phyloP scores from a whole-genome alignment of 495 filamentous ascomycete species.

The Cairneyella variabilis region DNA sequence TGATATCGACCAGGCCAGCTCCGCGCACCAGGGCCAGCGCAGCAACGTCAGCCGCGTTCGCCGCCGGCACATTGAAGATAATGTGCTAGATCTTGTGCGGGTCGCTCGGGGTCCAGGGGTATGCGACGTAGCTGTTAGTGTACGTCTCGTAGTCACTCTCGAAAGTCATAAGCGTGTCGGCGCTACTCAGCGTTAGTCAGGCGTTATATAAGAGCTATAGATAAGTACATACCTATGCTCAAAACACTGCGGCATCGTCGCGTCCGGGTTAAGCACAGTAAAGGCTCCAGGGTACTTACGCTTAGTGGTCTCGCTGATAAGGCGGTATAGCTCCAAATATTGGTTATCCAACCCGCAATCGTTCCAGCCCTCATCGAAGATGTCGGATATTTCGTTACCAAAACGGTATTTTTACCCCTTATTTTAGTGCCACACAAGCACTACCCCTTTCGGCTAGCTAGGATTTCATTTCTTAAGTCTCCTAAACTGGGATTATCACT shows the following conservation, averaged over 20 bases:
- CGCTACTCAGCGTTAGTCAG: too few species aligned
- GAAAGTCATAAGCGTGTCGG: constrained; percentile 3
- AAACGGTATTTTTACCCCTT: too few species aligned
- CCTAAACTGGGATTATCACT: too few species aligned
- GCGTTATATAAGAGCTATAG: too few species aligned
- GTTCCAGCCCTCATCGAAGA: constrained; percentile 10
- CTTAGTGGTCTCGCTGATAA: constrained; percentile 3
- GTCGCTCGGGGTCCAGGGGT: constrained; percentile 3
- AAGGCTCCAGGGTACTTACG: constrained; percentile 4
- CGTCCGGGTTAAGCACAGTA: constrained; percentile 4
- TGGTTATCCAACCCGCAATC: background rate
- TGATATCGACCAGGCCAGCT: constrained; percentile 4
- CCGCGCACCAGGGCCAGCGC: background rate
- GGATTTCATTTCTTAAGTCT: too few species aligned
- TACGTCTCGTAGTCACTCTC: background rate
- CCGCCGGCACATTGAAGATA: constrained; percentile 4
- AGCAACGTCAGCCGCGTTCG: background rate
- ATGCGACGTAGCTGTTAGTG: background rate
- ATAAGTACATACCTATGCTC: too few species aligned
- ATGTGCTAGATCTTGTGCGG: constrained; percentile 7
- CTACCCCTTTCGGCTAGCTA: too few species aligned
- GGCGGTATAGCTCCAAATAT: constrained; percentile 1
- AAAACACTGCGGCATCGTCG: background rate
- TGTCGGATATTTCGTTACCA: too few species aligned
- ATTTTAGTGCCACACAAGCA: too few species aligned